phyloP scores from a whole-genome alignment of 345 rosid species.

The Populus euphratica region DNA sequence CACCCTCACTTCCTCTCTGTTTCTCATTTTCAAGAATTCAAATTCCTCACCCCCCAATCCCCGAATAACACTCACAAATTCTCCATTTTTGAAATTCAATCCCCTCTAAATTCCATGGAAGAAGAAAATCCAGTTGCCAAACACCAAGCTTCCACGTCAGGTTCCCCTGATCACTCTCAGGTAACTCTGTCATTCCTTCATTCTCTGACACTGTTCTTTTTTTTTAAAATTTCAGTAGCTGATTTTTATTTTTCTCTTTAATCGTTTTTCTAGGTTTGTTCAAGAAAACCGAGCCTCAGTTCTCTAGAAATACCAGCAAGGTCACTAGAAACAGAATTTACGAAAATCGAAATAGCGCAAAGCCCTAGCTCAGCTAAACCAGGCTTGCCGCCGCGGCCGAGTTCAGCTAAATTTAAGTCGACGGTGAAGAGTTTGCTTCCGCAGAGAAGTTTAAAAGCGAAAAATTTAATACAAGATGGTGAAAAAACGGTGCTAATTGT shows the following conservation, averaged over 20 bases:
- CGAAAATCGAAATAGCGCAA: slow-evolving; percentile 24
- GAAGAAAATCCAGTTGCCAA: background rate
- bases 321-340: slow-evolving; percentile 34
- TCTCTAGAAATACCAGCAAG: slow-evolving; percentile 23
- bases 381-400: slow-evolving; percentile 47
- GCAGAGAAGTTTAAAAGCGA: slow-evolving; percentile 39
- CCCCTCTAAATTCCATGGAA: background rate
- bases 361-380: slow-evolving; percentile 38
- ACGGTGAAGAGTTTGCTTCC: slow-evolving; percentile 40
- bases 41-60: too few relatives aligned
- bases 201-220: background rate
- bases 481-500: slow-evolving; percentile 41
- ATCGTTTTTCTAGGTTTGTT: background rate
- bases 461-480: slow-evolving; percentile 26
- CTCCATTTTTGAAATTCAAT: too few relatives aligned
- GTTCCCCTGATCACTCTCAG: background rate
- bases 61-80: too few relatives aligned
- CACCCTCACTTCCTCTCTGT: background rate
- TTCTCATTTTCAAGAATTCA: background rate
- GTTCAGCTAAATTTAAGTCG: slow-evolving; percentile 45
- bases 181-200: background rate
- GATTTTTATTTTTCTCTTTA: background rate
- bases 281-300: background rate
- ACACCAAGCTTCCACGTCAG: background rate
- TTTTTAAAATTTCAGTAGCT: background rate